Conservation (phyloP, 495 filamentous ascomycete genomes). For the Ramalina intermedia region DNA sequence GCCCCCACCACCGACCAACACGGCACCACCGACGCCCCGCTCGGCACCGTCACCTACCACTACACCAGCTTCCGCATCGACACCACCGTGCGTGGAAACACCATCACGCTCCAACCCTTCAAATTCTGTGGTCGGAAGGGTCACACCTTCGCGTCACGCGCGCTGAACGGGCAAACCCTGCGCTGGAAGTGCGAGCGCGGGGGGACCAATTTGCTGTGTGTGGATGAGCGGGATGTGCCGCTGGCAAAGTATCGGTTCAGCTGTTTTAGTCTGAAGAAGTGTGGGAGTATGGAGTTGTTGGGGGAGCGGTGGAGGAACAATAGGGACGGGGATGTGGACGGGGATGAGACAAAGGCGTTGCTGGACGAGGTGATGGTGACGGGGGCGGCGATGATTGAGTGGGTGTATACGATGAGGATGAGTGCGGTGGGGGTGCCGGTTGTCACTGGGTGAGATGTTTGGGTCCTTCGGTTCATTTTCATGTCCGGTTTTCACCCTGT, state of each 20-base stretch:
- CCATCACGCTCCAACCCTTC: background rate
- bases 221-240: background rate
- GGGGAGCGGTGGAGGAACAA: too few relatives aligned
- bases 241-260: background rate
- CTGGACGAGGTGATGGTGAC: background rate
- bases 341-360: too few relatives aligned
- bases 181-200: background rate
- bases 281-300: background rate
- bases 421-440: too few relatives aligned
- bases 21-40: background rate
- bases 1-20: too few relatives aligned
- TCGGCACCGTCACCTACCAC: background rate
- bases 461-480: too few relatives aligned
- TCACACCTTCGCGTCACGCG: background rate
- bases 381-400: background rate
- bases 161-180: background rate
- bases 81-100: background rate
- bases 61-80: background rate
- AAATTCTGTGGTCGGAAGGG: background rate
- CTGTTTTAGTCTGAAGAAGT: background rate
- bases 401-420: background rate
- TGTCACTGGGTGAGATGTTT: too few relatives aligned
- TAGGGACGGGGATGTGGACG: too few relatives aligned
- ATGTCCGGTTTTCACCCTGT: too few relatives aligned
- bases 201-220: background rate